Evolutionary conservation across 2,329 filamentous ascomycete species (phyloP).

Genomic region (Claviceps sp.): DNA sequence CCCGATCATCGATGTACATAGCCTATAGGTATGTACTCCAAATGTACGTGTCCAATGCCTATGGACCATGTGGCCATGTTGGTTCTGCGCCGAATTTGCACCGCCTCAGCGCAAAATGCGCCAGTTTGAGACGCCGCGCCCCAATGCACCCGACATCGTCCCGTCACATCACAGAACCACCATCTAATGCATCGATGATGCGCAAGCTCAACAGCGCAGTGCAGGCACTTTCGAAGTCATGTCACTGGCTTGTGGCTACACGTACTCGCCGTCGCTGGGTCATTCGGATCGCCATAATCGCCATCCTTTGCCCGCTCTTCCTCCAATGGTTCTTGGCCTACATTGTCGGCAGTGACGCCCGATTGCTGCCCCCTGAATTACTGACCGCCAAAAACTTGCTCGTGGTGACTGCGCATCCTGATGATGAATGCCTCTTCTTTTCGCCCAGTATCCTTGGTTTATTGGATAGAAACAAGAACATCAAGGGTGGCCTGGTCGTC

Average conservation of each 20-base stretch:
- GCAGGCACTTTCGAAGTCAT: conserved; percentile 5
- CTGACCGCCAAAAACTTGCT: conserved; percentile 21
- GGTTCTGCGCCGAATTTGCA: no score
- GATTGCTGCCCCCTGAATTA: conserved; percentile 22
- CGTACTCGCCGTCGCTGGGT: conserved; percentile 10
- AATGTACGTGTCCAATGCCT: no score
- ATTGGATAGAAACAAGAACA: conserved; percentile 14
- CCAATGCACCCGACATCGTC: neutral
- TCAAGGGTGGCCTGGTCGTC: conserved; percentile 15
- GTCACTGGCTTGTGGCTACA: conserved; percentile 9
- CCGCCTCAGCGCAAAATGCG: no score
- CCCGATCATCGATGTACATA: no score
- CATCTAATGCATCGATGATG: conserved; percentile 1
- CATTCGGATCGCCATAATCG: conserved; percentile 6
- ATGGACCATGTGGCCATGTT: no score
- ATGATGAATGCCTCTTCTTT: conserved; percentile 26
- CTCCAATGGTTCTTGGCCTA: conserved; percentile 24
- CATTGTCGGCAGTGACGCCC: conserved; percentile 20
- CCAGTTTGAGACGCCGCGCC: no score
- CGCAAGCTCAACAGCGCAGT: conserved; percentile 4
- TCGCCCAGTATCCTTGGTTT: conserved; percentile 18
- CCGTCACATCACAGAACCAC: neutral
- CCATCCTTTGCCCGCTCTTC: conserved; percentile 14
- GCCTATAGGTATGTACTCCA: no score
- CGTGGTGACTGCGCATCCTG: conserved; percentile 25